These are phyloP conservation scores for Oxyria digyna DNA, from an alignment of 148 eudicot species.

Conservation along the genomic window DNA sequence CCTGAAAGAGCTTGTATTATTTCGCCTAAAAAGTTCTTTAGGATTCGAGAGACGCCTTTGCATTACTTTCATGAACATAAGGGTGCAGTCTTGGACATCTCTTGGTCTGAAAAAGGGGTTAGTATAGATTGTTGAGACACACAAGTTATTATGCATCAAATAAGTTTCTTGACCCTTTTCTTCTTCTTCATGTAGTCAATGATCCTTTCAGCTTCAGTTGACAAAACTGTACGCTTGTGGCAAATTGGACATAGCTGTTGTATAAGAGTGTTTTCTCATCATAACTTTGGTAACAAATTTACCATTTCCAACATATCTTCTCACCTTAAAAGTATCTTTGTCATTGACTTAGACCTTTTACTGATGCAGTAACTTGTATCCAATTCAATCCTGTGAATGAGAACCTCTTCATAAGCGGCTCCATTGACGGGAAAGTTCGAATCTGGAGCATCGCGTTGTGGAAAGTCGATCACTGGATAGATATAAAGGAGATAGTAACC, in stretches of 20 bases:
- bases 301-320: no score
- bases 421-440: conserved; percentile 60
- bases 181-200: conserved; percentile 27
- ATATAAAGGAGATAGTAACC: conserved; percentile 2
- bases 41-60: conserved; percentile 52
- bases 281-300: conserved; percentile 51
- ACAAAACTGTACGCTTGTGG: conserved; percentile 86
- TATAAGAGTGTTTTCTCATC: conserved; percentile 56
- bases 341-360: no score
- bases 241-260: conserved; percentile 43
- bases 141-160: no score
- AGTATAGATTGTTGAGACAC: background rate
- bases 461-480: conserved; percentile 42
- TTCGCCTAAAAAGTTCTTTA: conserved; percentile 45
- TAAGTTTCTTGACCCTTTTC: background rate
- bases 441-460: conserved; percentile 38
- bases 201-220: conserved; percentile 69
- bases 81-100: conserved; percentile 62
- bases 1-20: conserved; percentile 45
- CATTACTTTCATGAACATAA: conserved; percentile 60
- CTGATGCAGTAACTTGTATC: conserved; percentile 48
- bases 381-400: conserved; percentile 53
- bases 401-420: conserved; percentile 49
- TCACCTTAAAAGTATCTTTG: no score
- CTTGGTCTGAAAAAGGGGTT: conserved; percentile 40